Conservation (phyloP, 2,329 filamentous ascomycete genomes). For the Aspergillus ruber region DNA sequence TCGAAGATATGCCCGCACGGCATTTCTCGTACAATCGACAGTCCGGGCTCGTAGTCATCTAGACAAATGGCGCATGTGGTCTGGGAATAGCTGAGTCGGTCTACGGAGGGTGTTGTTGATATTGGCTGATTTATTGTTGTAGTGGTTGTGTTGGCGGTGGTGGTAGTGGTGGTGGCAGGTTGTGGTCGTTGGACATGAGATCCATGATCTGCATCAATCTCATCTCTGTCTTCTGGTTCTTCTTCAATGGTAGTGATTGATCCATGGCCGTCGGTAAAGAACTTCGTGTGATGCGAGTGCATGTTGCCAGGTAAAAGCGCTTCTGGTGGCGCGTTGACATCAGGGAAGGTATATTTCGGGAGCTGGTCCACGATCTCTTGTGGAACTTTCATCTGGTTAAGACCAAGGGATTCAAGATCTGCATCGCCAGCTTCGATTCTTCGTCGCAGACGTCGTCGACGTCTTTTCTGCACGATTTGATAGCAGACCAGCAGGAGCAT, state of each 20-base stretch:
- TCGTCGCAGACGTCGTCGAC: slow-evolving; percentile 60
- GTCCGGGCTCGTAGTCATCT: slow-evolving; percentile 64
- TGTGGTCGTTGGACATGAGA: background rate
- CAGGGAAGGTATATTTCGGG: slow-evolving; percentile 68
- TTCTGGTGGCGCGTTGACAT: slow-evolving; percentile 17
- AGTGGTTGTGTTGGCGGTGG: background rate
- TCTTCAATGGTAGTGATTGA: background rate
- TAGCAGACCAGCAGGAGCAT: slow-evolving; percentile 58
- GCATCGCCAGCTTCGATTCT: slow-evolving; percentile 73
- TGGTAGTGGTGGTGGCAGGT: background rate
- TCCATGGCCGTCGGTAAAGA: background rate
- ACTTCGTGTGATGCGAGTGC: background rate
- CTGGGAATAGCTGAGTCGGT: slow-evolving; percentile 54
- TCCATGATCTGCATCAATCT: slow-evolving; percentile 1
- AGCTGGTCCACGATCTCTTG: slow-evolving; percentile 63
- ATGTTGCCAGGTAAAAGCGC: slow-evolving; percentile 1
- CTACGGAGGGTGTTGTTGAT: background rate
- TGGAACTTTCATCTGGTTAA: slow-evolving; percentile 75
- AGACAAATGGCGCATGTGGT: slow-evolving; percentile 86
- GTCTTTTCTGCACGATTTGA: slow-evolving; percentile 69
- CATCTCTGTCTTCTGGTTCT: background rate
- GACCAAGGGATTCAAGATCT: slow-evolving; percentile 77
- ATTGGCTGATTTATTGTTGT: background rate
- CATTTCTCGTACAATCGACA: slow-evolving; percentile 73
- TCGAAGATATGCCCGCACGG: slow-evolving; percentile 92